Base-by-base conservation (phyloP, 75 land plant species). In the Pinus albicaulis region DNA sequence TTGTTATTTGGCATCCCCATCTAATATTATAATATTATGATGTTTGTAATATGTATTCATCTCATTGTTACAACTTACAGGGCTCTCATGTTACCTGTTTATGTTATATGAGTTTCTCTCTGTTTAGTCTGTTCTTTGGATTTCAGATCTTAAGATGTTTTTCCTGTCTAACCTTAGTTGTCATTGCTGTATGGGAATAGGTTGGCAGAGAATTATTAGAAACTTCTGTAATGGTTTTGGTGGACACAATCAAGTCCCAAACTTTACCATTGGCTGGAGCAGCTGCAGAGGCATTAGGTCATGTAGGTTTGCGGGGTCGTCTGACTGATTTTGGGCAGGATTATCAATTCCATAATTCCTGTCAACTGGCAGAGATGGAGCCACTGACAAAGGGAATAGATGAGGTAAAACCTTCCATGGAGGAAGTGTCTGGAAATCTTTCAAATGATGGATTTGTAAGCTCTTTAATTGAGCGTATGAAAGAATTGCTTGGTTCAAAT, bases 261-360 rank as follows among this genome's bases (percentile, higher is more conserved):
- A 88, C 77, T 71, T 60, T 81, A 23, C 24, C 82, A 75, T 76
- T 98, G 71, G 88, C 92, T 68, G 94, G 94, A 56, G 71, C 89
- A 76, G 99, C 92, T 56, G 89, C 87, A 82, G 91, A 98, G 83
- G 92, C 99, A 59, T 76, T 98, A 28, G 99, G 99, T 76, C 99
- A 98, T 83, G 81, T 91, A 78, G 98, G 99, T 28, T 76, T 98
- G 61, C 89, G 96, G 60, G 80, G 57, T 38, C 77, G 80, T 55
- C 79, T 97, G 71, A 89, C 98, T 79, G 34, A 65, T 41, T 75
- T 77, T 74, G 34, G 53, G 69, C 28, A 31, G 64, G 81, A 73
- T 59, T 60, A 74, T 64, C 25, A 48, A 36, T 71, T 71, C 24
- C 55, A 71, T 22, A 38, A 52, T 7, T 71, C 73, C n/a, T 71